These are phyloP conservation scores for Stephania cephalantha DNA, from an alignment of 164 flowering plant species.

Conservation along the genomic window DNA sequence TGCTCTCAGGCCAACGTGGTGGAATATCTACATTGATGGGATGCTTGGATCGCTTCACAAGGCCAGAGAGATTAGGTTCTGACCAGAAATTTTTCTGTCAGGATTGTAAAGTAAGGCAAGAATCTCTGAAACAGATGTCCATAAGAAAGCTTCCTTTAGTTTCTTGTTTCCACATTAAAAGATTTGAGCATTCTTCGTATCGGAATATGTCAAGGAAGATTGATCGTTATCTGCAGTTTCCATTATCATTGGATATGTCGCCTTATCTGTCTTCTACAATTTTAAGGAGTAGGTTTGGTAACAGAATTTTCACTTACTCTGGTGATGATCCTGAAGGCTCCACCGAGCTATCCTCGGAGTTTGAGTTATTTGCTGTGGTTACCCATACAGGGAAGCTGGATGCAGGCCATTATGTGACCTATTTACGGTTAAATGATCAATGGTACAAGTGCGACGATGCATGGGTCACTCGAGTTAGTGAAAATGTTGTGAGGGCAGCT, in stretches of 20 bases:
- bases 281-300: constrained; percentile 67
- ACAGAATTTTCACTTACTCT: constrained; percentile 61
- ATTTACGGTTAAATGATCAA: constrained; percentile 52
- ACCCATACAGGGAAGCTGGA: constrained; percentile 80
- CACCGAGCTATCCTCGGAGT: constrained; percentile 55
- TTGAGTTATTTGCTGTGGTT: constrained; percentile 87
- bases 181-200: constrained; percentile 80
- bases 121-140: constrained; percentile 90
- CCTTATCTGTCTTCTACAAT: constrained; percentile 89
- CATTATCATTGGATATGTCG: constrained; percentile 76
- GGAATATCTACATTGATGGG: constrained; percentile 63
- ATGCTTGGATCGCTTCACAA: constrained; percentile 74
- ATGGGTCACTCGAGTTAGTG: constrained; percentile 76
- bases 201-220: constrained; percentile 78
- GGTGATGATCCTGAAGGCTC: constrained; percentile 50
- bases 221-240: constrained; percentile 81
- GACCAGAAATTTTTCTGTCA: constrained; percentile 87
- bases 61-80: constrained; percentile 74
- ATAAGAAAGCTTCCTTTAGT: constrained; percentile 81
- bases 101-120: constrained; percentile 79
- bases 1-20: constrained; percentile 29
- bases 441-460: constrained; percentile 98
- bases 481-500: constrained; percentile 61
- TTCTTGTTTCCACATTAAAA: constrained; percentile 84
- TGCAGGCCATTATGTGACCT: constrained; percentile 85